These are phyloP conservation scores for Clarireedia homoeocarpa DNA, from an alignment of 2,329 filamentous ascomycete genomes.

Conservation along the genomic window DNA sequence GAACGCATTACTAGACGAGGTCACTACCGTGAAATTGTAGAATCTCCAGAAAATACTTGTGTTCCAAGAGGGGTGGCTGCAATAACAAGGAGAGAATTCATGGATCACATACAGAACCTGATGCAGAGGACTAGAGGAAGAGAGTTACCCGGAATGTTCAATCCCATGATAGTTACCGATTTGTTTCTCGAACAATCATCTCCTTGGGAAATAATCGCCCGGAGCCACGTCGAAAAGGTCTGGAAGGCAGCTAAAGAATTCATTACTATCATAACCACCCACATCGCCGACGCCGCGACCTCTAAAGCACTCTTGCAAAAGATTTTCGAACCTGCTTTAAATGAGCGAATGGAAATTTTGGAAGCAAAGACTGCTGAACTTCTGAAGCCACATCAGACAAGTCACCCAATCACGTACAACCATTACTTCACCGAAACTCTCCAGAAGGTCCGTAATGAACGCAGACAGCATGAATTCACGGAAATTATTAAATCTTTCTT, in stretches of 20 bases:
- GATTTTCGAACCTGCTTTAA: slow-evolving; percentile 36
- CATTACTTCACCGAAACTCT: slow-evolving; percentile 36
- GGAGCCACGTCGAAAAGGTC: slow-evolving; percentile 32
- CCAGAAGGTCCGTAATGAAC: slow-evolving; percentile 13
- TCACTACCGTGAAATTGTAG: slow-evolving; percentile 31
- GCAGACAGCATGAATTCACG: slow-evolving; percentile 10
- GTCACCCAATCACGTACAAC: slow-evolving; percentile 48
- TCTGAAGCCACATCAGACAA: slow-evolving; percentile 36
- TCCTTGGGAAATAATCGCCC: slow-evolving; percentile 41
- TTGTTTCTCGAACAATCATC: slow-evolving; percentile 51
- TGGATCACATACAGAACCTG: slow-evolving; percentile 34
- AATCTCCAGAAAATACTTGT: too few relatives aligned
- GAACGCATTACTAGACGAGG: slow-evolving; percentile 36
- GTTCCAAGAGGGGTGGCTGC: slow-evolving; percentile 1
- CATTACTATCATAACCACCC: slow-evolving; percentile 28
- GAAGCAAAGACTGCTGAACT: slow-evolving; percentile 37
- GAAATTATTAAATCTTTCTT: slow-evolving; percentile 24
- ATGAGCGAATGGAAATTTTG: slow-evolving; percentile 30
- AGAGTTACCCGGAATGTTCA: slow-evolving; percentile 55
- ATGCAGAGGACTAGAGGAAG: slow-evolving; percentile 39
- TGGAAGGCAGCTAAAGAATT: slow-evolving; percentile 30
- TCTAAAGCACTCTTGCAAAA: slow-evolving; percentile 30
- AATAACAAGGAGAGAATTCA: slow-evolving; percentile 31
- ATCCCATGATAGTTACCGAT: slow-evolving; percentile 48
- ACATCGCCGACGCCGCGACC: slow-evolving; percentile 35